Evolutionary conservation across 345 rosid genomes (phyloP), one percentile per base, ranked within the genome.

Genomic region (Toxicodendron radicans): DNA sequence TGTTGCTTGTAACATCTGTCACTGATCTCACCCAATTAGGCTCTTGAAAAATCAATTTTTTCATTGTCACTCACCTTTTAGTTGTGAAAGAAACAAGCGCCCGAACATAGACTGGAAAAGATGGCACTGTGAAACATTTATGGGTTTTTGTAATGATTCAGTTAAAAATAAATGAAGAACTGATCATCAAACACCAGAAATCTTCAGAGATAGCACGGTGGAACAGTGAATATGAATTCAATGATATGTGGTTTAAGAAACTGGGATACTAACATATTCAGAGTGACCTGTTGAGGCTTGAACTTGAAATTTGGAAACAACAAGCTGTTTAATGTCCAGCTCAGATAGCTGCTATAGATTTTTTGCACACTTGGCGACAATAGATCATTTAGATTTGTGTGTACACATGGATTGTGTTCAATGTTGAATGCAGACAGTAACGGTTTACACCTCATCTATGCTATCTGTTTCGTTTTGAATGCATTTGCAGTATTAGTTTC

Each of bases 1-100:
- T 32, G 66, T 10, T 64, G 57, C 69, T 80, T 21, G 54, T 41
- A 64, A 68, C 61, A 52, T 27, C 74, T 56, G 53, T 35, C 57
- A 73, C 54, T 56, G 33, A 63, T 66, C 70, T 49, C 58, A 59
- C 12, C 30, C 30, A 2, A 27, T 27, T 27, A 8, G 78, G 73
- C 70, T 46, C 73, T 35, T 58, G 62, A 64, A 62, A 21, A 20
- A 54, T 45, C 9, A 74, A 52, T 54, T 20, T 77, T 62, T 48
- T 65, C 80, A 77, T 70, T 4, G 33, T 65, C 48, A 16, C 38
- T 48, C 2, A 10, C 33, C 14, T 53, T 33, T 17, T 41, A 12
- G 18, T 43, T 21, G 7, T 9, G 38, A 54, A 20, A 27, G 30
- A 27, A 27, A 27, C 30, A 27, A 27, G 30, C 30, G 21, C 32